Base-by-base conservation (phyloP, 176 grass and related monocot genomes). In the Phoenix dactylifera region DNA sequence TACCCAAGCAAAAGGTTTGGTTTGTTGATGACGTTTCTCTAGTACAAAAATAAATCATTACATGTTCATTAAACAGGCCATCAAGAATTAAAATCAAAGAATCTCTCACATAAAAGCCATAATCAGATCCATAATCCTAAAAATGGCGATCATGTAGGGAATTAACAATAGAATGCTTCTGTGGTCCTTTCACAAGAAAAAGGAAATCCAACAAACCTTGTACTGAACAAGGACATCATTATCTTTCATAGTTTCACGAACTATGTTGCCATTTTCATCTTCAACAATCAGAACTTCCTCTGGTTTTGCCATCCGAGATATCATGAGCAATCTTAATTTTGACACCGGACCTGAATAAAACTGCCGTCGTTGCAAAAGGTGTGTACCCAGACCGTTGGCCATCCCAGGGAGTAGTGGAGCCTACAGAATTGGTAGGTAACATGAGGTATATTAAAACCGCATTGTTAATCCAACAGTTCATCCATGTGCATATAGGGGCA, bases 231-330 rank as follows among this genome's bases (percentile, higher is more conserved):
- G 94, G 69, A 98, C 89, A 61, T 98, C 94, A 32, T 88, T 87
- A 48, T 98, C 94, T 74, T 98, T 98, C 94, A 98, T 83, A 63
- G 94, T 98, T 79, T 98, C 94, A 24, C 94, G 88, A 52, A 98
- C 94, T 70, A 98, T 98, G 64, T 98, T 98, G 20, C 94, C 94
- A 68, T 98, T 98, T 74, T 98, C 94, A 55, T 98, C 94, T 70
- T 98, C 94, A 69, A 89, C 94, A 53, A 98, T 98, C 71, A 98
- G 65, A 62, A 98, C 88, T 75, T 98, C 94, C 75, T 98, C 94
- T 20, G 94, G 94, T 35, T 98, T 98, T 62, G 94, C 94, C 94
- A 98, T 98, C 24, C 88, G 81, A 66, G 85, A 98, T 67, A 89
- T 98, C 94, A 98, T 92, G 59, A 98, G 54, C 64, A 80, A 93